phyloP scores from a whole-genome alignment of 2,329 filamentous ascomycete genomes.

The Phaeosphaeria sp. region DNA sequence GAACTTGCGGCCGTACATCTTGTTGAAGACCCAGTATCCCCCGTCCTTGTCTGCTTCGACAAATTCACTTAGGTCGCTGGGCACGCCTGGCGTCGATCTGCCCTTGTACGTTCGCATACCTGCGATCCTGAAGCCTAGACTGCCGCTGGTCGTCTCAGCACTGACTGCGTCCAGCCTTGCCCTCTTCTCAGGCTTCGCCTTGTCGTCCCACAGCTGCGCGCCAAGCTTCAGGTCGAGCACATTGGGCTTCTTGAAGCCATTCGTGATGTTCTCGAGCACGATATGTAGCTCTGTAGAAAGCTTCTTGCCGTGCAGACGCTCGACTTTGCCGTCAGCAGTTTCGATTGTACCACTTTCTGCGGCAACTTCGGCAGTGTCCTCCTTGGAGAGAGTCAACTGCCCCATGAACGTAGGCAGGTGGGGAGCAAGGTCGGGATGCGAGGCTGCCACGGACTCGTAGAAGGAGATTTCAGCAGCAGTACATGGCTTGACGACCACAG shows the following conservation, averaged over 20 bases:
- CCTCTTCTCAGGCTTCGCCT: slow-evolving; percentile 64
- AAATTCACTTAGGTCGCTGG: slow-evolving; percentile 36
- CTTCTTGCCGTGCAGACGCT: slow-evolving; percentile 63
- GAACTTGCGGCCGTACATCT: slow-evolving; percentile 69
- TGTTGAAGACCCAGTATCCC: slow-evolving; percentile 67
- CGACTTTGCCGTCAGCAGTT: slow-evolving; percentile 32
- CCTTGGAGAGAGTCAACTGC: slow-evolving; percentile 65
- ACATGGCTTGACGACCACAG: slow-evolving; percentile 93
- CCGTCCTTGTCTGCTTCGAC: slow-evolving; percentile 53
- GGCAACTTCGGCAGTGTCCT: slow-evolving; percentile 20
- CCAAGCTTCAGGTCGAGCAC: slow-evolving; percentile 95
- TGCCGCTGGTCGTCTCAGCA: slow-evolving; percentile 64
- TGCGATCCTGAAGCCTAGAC: slow-evolving; percentile 68
- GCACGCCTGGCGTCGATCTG: slow-evolving; percentile 21
- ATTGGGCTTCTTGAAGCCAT: slow-evolving; percentile 82
- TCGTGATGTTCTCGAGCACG: slow-evolving; percentile 83
- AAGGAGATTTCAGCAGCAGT: slow-evolving; percentile 85
- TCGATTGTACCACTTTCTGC: slow-evolving; percentile 36
- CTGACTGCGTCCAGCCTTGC: slow-evolving; percentile 65
- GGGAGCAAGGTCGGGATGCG: slow-evolving; percentile 75
- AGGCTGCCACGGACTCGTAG: slow-evolving; percentile 74
- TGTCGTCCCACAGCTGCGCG: slow-evolving; percentile 81
- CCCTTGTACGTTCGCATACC: slow-evolving; percentile 67
- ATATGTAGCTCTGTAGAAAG: slow-evolving; percentile 79
- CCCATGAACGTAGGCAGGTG: slow-evolving; percentile 89